Base-by-base conservation (phyloP, 2,329 filamentous ascomycete genomes). In the Sporothrix pallida region DNA sequence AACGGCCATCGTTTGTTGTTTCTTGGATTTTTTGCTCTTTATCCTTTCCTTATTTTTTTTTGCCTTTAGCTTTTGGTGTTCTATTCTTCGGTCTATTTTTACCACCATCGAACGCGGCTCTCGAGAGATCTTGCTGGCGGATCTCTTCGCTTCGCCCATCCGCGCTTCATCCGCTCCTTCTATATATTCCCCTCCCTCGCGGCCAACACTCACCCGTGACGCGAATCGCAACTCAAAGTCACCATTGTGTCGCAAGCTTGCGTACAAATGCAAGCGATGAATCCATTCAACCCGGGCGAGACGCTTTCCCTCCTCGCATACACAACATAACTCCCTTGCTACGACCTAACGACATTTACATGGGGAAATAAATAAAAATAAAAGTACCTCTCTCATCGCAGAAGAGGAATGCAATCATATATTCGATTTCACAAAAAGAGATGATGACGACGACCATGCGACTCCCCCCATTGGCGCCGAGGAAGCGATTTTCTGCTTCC, bases 321-420 rank as follows among this genome's bases (percentile, higher is more conserved):
- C 62, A 60, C 62, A 69, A 48, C 10, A 12, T 13, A 42, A 13
- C 26, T 20, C 44, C 46, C 26, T 74, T 56, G 62, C 62, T 48
- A 69, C 56, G 69, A 71, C 62, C 50, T 74, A 42, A 74, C 69
- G 72, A 74, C 69, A 65, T 31, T 69, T 58, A 62, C 50, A 71
- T 44, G 60, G 69, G 60, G 50, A 60, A 58, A 52, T 17, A 71
- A 71, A 71, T 42, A 62, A 69, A 12, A 37, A 50, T 37, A 65
- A 73, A 71, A 60, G 70, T 60, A 46, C 50, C 37, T 48, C 37
- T 60, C 68, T 62, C 37, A 60, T 54, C 52, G 23, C 52, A 20
- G 46, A 67, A 63, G 52, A 37, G 42, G 58, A 52, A 67, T 48
- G 56, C 48, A 42, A n/a, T 52, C 54, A 48, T 23, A 63, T 63